phyloP scores from a whole-genome alignment of 805 yeast genomes.

The Yarrowia yakushimensis region DNA sequence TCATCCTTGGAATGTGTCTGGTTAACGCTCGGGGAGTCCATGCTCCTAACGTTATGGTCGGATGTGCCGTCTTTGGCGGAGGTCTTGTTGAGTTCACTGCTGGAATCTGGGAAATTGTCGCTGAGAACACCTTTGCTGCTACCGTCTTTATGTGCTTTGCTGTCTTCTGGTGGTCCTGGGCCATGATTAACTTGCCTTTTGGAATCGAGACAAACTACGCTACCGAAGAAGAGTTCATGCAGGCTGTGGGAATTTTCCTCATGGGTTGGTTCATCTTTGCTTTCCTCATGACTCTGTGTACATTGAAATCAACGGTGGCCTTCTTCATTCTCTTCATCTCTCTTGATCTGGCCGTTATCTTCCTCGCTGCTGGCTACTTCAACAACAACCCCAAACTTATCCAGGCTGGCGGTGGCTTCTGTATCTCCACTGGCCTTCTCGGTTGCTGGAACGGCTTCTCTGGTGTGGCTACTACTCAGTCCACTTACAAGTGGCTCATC shows the following conservation, averaged over 20 bases:
- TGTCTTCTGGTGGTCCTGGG: conserved; percentile 65
- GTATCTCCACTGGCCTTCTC: conserved; percentile 49
- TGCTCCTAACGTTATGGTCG: conserved; percentile 53
- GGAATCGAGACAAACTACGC: conserved; percentile 47
- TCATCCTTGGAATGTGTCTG: conserved; percentile 52
- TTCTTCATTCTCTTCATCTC: conserved; percentile 55
- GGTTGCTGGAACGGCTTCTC: conserved; percentile 64
- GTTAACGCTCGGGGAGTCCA: conserved; percentile 55
- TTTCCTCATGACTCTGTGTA: conserved; percentile 48
- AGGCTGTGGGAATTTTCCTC: conserved; percentile 57
- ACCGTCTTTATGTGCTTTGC: conserved; percentile 46
- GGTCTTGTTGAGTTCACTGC: conserved; percentile 57
- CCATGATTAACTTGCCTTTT: conserved; percentile 52
- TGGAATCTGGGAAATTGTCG: conserved; percentile 64
- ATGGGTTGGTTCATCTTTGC: conserved; percentile 65
- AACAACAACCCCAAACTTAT: conserved; percentile 40
- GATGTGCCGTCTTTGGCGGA: conserved; percentile 59
- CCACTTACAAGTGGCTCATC: conserved; percentile 33
- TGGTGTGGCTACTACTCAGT: conserved; percentile 55
- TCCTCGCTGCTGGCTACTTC: conserved; percentile 53
- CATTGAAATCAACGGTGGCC: conserved; percentile 61
- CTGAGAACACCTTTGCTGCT: conserved; percentile 63
- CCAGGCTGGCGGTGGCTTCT: conserved; percentile 61
- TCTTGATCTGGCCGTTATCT: conserved; percentile 38
- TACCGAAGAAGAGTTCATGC: conserved; percentile 30